Evolutionary conservation across 2,329 filamentous ascomycete genomes (phyloP).

Genomic region (Pyrenochaeta sp.): DNA sequence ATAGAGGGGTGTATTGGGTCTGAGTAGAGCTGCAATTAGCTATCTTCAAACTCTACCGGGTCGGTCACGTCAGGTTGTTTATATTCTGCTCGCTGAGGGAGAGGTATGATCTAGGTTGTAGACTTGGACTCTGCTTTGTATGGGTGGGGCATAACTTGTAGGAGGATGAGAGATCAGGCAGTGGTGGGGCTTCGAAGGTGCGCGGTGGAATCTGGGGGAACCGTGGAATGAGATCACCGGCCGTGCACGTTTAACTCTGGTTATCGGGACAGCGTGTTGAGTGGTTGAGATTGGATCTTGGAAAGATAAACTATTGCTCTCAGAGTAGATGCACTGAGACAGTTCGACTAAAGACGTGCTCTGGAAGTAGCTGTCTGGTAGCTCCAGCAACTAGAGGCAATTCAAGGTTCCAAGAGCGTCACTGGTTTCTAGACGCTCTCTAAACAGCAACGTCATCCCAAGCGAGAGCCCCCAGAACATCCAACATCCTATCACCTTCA

Average conservation of each 20-base stretch:
- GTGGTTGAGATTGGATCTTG: neutral
- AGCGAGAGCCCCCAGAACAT: slow-evolving; percentile 9
- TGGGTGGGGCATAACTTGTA: neutral
- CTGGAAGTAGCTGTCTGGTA: neutral
- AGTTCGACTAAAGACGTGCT: neutral
- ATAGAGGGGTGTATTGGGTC: slow-evolving; percentile 2
- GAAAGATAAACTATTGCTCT: neutral
- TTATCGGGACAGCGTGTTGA: neutral
- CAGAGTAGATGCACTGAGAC: neutral
- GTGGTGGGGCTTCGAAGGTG: slow-evolving; percentile 22
- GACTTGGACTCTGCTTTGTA: neutral
- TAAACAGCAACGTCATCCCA: slow-evolving; percentile 24
- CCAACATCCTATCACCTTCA: slow-evolving; percentile 10
- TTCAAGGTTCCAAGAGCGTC: slow-evolving; percentile 22
- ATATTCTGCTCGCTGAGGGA: neutral
- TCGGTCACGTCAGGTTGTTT: slow-evolving; percentile 1
- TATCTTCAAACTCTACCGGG: slow-evolving; percentile 7
- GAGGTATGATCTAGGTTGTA: neutral
- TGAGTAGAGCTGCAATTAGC: neutral
- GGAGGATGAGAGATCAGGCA: slow-evolving; percentile 9
- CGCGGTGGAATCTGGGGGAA: slow-evolving; percentile 23
- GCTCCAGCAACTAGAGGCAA: neutral
- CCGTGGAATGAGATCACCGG: slow-evolving; percentile 20
- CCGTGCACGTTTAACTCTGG: slow-evolving; percentile 2
- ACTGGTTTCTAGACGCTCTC: slow-evolving; percentile 15